Evolutionary conservation across 805 yeast genomes (phyloP).

Genomic region (Candida quercuum): DNA sequence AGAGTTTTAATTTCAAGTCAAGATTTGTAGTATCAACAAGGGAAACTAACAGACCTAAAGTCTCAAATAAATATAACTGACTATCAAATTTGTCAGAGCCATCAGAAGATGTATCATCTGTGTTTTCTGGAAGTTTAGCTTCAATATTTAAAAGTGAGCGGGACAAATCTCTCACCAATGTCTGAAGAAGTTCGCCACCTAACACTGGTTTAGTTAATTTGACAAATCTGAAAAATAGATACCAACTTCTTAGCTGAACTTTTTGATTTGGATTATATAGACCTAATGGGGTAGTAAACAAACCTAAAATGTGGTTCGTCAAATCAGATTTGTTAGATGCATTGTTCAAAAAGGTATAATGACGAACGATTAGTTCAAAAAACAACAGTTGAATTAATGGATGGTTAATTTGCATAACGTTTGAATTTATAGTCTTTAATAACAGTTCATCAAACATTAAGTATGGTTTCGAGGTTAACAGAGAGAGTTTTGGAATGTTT

Average conservation of each 20-base stretch:
- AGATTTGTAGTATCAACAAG: constrained; percentile 41
- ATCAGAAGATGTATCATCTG: constrained; percentile 46
- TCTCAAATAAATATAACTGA: constrained; percentile 80
- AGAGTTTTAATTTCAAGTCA: constrained; percentile 34
- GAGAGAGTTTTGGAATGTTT: constrained; percentile 60
- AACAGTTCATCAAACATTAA: constrained; percentile 58
- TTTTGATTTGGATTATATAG: constrained; percentile 68
- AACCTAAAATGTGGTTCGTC: constrained; percentile 59
- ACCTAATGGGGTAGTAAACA: constrained; percentile 72
- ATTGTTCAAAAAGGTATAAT: constrained; percentile 55
- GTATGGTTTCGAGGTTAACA: constrained; percentile 62
- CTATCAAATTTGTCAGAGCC: constrained; percentile 55
- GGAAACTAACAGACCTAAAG: constrained; percentile 72
- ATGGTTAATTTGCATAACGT: constrained; percentile 51
- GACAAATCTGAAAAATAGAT: constrained; percentile 76
- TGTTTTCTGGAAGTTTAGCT: constrained; percentile 41
- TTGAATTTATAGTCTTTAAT: constrained; percentile 41
- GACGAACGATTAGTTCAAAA: constrained; percentile 82
- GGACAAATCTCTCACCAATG: constrained; percentile 54
- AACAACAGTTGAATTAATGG: constrained; percentile 78
- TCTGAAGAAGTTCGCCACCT: constrained; percentile 44
- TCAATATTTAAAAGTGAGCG: constrained; percentile 57
- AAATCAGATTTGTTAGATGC: constrained; percentile 42
- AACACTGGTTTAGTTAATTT: constrained; percentile 68
- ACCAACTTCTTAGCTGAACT: constrained; percentile 87